Base-by-base conservation (phyloP, 495 filamentous ascomycete species). In the Lasiosphaeris hirsuta region DNA sequence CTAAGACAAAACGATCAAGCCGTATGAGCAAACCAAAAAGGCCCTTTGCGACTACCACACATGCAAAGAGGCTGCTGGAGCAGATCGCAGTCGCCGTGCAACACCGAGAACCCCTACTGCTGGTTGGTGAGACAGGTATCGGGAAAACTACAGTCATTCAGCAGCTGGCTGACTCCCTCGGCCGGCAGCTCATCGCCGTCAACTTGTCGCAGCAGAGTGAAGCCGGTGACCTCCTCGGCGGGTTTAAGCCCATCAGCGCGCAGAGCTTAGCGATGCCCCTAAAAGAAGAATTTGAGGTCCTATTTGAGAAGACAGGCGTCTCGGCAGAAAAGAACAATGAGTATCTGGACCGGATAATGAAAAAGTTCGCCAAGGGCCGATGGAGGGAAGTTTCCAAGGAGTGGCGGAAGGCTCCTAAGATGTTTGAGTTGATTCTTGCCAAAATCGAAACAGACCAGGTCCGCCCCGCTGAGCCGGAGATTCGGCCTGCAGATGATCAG, bases 171-270 rank as follows among this genome's bases (percentile, higher is more conserved):
- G 84, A 88, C 34, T 76, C 86, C 13, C 80, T 95, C 33, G 87
- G 92, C 0, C 85, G 87, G 59, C 90, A 91, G 59, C 81, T 99
- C 3, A 87, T 88, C 0, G 89, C 92, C 0, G 87, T 97, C 60
- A 99, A 99, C 68, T 68, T 99, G 63, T 97, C 95, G 0, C 95
- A 99, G 68, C 95, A 99, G 65, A 97, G 92, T 68, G 95, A 99
- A 73, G 89, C 86, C 39, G 86, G 90, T 19, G 95, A 99, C 74
- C 73, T 99, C 6, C 74, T 99, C 0, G 95, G 95, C 59, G 94
- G 94, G 2, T 97, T 94, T 76, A 97, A 97, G 68, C 95, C 95
- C 2, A 86, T 97, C 51, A 96, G 89, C 69, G 81, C 92, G 39
- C 87, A 92, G 60, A 92, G 85, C 60, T 81, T 97, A 57, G 88